These are phyloP conservation scores for Chondrostereum purpureum DNA, from an alignment of 1,284 basidiomycete species.

Conservation along the genomic window DNA sequence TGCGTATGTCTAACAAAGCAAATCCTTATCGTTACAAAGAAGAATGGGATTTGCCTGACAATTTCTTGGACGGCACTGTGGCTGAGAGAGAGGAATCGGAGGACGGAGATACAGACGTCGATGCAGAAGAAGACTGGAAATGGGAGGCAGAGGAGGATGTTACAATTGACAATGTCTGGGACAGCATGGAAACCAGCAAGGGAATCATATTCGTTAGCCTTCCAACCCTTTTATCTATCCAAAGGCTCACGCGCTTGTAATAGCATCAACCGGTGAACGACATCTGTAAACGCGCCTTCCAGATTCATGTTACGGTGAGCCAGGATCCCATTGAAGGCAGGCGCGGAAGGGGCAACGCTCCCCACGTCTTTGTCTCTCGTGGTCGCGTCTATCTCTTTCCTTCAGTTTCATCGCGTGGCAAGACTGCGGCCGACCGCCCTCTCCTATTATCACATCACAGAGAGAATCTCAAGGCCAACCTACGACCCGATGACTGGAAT, in stretches of 20 bases:
- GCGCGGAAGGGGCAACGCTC: slow-evolving; percentile 50
- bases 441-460: background rate
- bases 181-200: slow-evolving; percentile 14
- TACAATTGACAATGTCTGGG: slow-evolving; percentile 49
- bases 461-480: background rate
- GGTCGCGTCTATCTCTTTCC: slow-evolving; percentile 32
- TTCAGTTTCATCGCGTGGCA: slow-evolving; percentile 9
- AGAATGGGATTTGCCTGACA: slow-evolving; percentile 16
- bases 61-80: slow-evolving; percentile 10
- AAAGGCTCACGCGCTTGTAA: slow-evolving; percentile 2
- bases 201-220: slow-evolving; percentile 57
- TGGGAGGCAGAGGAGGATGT: slow-evolving; percentile 66
- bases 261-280: background rate
- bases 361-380: slow-evolving; percentile 49
- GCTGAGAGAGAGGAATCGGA: slow-evolving; percentile 25
- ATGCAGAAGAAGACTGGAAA: slow-evolving; percentile 24
- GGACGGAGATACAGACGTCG: slow-evolving; percentile 18
- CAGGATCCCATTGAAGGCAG: slow-evolving; percentile 39
- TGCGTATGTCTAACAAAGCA: slow-evolving; percentile 48
- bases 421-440: background rate
- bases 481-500: background rate
- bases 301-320: slow-evolving; percentile 57
- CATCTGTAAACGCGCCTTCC: slow-evolving; percentile 18
- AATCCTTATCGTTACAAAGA: slow-evolving; percentile 47
- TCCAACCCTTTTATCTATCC: background rate